Base-by-base conservation (phyloP, 1,284 basidiomycete genomes). In the Schizopora paradoxa region DNA sequence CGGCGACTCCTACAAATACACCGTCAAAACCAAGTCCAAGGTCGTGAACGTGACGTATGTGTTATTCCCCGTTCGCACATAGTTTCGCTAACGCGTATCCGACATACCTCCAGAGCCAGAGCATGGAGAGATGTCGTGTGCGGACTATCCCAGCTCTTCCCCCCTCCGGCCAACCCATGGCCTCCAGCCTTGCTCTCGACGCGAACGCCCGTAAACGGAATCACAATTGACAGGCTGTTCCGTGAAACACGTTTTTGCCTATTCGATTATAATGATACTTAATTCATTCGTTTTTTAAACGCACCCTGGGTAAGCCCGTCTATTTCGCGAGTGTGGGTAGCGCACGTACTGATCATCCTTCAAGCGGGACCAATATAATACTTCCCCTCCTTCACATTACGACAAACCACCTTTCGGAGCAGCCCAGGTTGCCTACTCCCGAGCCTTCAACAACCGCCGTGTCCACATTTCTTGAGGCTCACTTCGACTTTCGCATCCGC, bases 21-120 rank as follows among this genome's bases (percentile, higher is more conserved):
- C 77, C 32, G 64, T 85, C 48, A 84, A 83, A 61, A 72, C 71
- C 51, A 73, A 70, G 51, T 70, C 74, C 41, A 79, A 76, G 58
- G 79, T 85, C 28, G 79, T 74, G 47, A 79, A 80, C 59, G 73
- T 86, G 58, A 82, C 77, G 82, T 83, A 61, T 59, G 80, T 68
- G 45, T 36, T 51, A 14, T 47, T 38, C 27, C 36, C 19, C 43
- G 41, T 33, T 41, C 46, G 42, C 34, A 48, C 25, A 40, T 23
- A 40, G 14, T 25, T 48, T 26, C 22, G 27, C 5, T 46, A 35
- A 51, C 38, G 47, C 42, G 55, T 21, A 52, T 35, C 43, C 31
- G 18, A 27, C 26, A 35, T 36, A 36, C 14, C 11, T 29, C 8
- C 52, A 84, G 82, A 32, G 82, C 79, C 37, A 71, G 75, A 51